Evolutionary conservation across 83 land plant species (phyloP), one percentile per base, ranked within the genome.

Genomic region (Picea mariana): DNA sequence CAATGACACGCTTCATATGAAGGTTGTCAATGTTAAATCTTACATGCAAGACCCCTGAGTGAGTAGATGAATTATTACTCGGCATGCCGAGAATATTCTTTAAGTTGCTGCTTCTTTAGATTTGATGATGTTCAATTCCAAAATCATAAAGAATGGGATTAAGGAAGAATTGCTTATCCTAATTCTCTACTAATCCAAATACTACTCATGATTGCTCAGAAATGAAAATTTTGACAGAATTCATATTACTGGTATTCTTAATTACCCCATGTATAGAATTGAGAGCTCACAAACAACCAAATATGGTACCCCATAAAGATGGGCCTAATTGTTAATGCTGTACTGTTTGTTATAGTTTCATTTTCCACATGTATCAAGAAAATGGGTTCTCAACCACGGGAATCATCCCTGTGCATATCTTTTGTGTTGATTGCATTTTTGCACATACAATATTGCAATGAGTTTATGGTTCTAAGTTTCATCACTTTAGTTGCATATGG

Each of bases 351-450:
- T n/a, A 21, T 75, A 47, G 58, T 75, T 47, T 47, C 27, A 75
- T 9, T 75, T 20, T n/a, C 11, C 77, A 69, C 47, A 42, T 44
- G 59, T 75, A 49, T 75, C 58, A 47, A 75, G 77, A 75, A 75
- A 20, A 44, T 23, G 49, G 49, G 59, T 42, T 75, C 49, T 12
- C 5, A 75, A 55, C 16, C 21, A n/a, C n/a, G 42, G 59, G 27
- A 75, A 75, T 75, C 16, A 47, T 75, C n/a, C 52, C 12, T 73
- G 55, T 73, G 58, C 58, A 49, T 47, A 21, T 18, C 21, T 40
- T 40, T 7, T 18, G 49, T 47, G 21, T 75, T 47, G 55, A 75
- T 44, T 44, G 40, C 13, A n/a, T 73, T 49, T 75, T 47, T 47
- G 77, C 76, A 42, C 52, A 42, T 42, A 15, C 55, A 17, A 11